A percentile compares a stretch with the other conserved stretches of the same genome.
Conservation (phyloP, 306 rosid genomes). For the Lathyrus tuberosus region DNA sequence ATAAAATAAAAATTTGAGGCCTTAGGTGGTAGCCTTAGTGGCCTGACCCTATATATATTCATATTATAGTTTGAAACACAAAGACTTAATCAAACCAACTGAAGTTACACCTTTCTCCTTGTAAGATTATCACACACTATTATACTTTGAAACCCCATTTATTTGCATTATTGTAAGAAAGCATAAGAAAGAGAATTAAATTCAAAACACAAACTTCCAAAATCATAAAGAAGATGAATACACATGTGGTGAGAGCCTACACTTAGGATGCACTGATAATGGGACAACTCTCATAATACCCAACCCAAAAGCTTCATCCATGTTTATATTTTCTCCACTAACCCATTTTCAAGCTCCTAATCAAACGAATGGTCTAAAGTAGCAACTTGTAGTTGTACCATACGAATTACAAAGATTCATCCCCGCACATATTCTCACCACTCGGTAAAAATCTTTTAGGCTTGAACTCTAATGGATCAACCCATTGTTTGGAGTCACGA, state of each 20-base stretch:
- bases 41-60: no score
- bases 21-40: no score
- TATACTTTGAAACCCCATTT: not conserved
- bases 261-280: not conserved
- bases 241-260: not conserved
- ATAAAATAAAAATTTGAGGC: no score
- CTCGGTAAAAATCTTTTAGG: not conserved
- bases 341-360: conserved; percentile 7
- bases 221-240: not conserved
- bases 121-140: not conserved
- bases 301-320: not conserved
- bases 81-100: no score
- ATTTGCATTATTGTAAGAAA: not conserved
- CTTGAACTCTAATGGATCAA: not conserved
- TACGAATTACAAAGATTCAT: not conserved
- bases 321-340: not conserved
- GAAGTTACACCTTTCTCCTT: not conserved
- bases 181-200: not conserved
- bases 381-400: not conserved
- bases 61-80: not conserved
- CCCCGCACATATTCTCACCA: not conserved
- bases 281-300: not conserved
- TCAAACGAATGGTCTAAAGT: not conserved
- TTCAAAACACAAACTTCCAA: not conserved
- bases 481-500: not conserved